Evolutionary conservation across 306 rosid genomes (phyloP).

Genomic region (Herpetospermum pedunculosum): DNA sequence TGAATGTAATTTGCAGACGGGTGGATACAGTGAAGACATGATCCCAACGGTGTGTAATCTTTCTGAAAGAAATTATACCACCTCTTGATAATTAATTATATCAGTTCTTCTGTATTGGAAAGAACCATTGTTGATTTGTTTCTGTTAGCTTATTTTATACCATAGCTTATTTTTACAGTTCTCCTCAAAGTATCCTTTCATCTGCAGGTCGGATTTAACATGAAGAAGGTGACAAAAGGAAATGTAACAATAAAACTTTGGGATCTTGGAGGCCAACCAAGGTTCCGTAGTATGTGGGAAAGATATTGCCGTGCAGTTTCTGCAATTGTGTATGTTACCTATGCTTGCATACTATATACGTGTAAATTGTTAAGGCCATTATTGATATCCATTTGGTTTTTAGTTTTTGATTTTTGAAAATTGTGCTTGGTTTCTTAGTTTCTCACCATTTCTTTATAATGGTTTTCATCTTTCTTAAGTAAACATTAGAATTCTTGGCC

Average conservation of each 20-base stretch:
- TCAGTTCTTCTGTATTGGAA: background rate
- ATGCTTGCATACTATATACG: background rate
- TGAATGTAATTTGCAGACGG: conserved; percentile 28
- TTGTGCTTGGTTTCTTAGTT: no score
- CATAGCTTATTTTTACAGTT: background rate
- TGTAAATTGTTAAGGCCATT: no score
- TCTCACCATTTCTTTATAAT: no score
- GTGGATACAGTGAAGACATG: conserved; percentile 69
- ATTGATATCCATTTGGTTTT: no score
- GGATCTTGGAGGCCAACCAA: conserved; percentile 73
- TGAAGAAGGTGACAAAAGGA: conserved; percentile 64
- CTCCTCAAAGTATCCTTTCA: background rate
- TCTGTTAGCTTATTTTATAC: background rate
- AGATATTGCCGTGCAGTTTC: conserved; percentile 69
- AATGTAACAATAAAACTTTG: conserved; percentile 54
- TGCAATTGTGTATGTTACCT: conserved; percentile 39
- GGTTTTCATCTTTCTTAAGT: no score
- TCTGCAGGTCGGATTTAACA: conserved; percentile 63
- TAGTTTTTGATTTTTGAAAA: no score
- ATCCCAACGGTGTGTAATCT: conserved; percentile 51
- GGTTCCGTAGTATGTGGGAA: conserved; percentile 74
- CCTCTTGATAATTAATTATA: background rate
- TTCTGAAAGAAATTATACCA: background rate
- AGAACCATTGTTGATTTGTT: background rate
- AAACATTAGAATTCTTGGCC: no score